phyloP scores from a whole-genome alignment of 495 filamentous ascomycete genomes.

The Xylaria bambusicola region DNA sequence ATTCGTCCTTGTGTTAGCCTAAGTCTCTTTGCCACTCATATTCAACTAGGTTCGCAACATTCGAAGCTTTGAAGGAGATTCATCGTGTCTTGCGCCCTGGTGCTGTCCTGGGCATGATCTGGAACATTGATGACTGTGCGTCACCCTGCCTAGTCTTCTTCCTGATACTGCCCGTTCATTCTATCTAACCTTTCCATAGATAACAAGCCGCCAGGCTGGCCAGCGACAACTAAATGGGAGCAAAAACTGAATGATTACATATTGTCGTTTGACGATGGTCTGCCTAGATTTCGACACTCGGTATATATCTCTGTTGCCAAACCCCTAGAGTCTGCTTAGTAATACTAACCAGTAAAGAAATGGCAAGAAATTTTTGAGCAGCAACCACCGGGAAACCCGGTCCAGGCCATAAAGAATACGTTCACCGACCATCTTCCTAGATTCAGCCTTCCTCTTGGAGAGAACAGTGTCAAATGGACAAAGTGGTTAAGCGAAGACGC shows the following conservation, averaged over 20 bases:
- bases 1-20: neutral
- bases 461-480: constrained; percentile 38
- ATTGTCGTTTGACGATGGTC: constrained; percentile 49
- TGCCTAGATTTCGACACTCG: constrained; percentile 56
- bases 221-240: constrained; percentile 54
- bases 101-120: constrained; percentile 60
- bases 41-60: constrained; percentile 58
- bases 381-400: constrained; percentile 43
- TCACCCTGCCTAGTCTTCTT: neutral
- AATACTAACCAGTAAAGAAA: constrained; percentile 27
- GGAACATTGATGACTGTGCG: constrained; percentile 68
- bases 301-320: constrained; percentile 8
- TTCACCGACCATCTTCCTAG: constrained; percentile 38
- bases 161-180: neutral
- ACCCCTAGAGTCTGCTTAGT: neutral
- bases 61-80: constrained; percentile 57
- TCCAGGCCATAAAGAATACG: constrained; percentile 41
- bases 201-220: constrained; percentile 52
- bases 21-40: constrained; percentile 4
- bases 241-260: constrained; percentile 54
- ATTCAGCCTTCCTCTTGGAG: constrained; percentile 53
- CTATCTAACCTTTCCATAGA: constrained; percentile 33
- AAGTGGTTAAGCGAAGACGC: constrained; percentile 54
- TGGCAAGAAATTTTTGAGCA: constrained; percentile 57
- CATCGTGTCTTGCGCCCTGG: constrained; percentile 56